Percentiles rank a stretch among this genome's conserved stretches.
Evolutionary conservation across 2,329 filamentous ascomycete species (phyloP).

Genomic region (Penicillium expansum): DNA sequence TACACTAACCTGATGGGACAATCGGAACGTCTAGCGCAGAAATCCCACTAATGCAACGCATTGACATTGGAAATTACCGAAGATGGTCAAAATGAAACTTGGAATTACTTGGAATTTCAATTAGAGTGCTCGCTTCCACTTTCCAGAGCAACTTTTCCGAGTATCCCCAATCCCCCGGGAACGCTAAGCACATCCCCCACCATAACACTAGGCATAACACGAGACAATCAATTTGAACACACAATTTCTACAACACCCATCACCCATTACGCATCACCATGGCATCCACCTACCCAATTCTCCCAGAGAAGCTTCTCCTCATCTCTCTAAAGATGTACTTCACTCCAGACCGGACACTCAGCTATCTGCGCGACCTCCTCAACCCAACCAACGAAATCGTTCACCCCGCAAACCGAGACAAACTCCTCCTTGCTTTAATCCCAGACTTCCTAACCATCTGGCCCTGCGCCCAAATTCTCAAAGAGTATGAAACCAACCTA

Average conservation of each 20-base stretch:
- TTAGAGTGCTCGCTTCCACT: background rate
- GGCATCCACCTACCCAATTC: slow-evolving; percentile 28
- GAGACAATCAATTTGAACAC: background rate
- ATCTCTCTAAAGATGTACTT: slow-evolving; percentile 44
- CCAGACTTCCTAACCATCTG: slow-evolving; percentile 71
- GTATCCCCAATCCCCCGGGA: background rate
- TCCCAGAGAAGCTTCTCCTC: slow-evolving; percentile 39
- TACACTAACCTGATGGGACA: background rate
- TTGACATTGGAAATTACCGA: background rate
- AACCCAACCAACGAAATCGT: slow-evolving; percentile 47
- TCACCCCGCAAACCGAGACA: slow-evolving; percentile 43
- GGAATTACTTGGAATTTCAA: background rate
- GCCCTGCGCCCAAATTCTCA: slow-evolving; percentile 43
- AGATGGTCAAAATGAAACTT: background rate
- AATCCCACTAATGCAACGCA: slow-evolving; percentile 2
- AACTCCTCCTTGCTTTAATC: slow-evolving; percentile 71
- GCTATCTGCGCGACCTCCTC: slow-evolving; percentile 55
- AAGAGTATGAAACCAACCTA: slow-evolving; percentile 29
- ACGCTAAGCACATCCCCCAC: background rate
- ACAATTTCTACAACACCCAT: background rate
- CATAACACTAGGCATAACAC: background rate
- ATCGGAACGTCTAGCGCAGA: background rate
- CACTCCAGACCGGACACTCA: slow-evolving; percentile 50
- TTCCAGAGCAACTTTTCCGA: background rate
- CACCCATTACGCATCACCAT: slow-evolving; percentile 5